A percentile compares a stretch with the other conserved stretches of the same genome.
phyloP scores from a whole-genome alignment of 176 grass and related monocot species.

The Triticum timopheevii region DNA sequence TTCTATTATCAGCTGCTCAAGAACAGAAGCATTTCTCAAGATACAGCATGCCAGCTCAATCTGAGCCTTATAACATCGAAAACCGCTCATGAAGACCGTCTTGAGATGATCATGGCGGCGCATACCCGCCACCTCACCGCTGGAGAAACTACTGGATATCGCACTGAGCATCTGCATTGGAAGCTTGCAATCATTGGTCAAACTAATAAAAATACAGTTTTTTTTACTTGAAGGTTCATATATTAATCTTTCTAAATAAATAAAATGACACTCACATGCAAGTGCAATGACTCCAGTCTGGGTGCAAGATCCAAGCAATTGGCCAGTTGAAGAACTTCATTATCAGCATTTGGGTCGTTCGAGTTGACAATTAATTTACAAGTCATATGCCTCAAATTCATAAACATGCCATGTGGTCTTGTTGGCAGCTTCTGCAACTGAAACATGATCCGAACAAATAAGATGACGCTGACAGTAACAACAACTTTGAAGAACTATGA shows the following conservation, averaged over 20 bases:
- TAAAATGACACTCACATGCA: constrained; percentile 10
- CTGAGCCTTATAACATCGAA: constrained; percentile 4
- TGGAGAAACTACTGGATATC: not conserved
- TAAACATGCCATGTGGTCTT: not conserved
- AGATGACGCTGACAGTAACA: not conserved
- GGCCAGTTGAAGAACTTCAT: not conserved
- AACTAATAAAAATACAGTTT: not conserved
- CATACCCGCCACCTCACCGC: not conserved
- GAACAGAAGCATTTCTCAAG: not conserved
- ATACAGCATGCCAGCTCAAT: not conserved
- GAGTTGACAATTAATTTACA: not conserved
- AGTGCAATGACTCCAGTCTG: not conserved
- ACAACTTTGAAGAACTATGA: not conserved
- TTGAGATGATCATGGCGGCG: not conserved
- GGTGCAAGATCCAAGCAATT: not conserved
- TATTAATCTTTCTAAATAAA: not conserved
- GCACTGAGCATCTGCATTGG: not conserved
- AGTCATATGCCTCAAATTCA: not conserved
- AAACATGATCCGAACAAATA: not conserved
- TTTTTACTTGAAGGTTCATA: too few species aligned
- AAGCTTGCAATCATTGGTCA: not conserved
- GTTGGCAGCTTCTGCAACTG: not conserved
- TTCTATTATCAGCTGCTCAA: not conserved
- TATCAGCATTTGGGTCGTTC: not conserved
- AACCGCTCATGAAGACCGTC: constrained; percentile 10